phyloP scores from a whole-genome alignment of 1,284 basidiomycete species.

The Polyporus tsugae region DNA sequence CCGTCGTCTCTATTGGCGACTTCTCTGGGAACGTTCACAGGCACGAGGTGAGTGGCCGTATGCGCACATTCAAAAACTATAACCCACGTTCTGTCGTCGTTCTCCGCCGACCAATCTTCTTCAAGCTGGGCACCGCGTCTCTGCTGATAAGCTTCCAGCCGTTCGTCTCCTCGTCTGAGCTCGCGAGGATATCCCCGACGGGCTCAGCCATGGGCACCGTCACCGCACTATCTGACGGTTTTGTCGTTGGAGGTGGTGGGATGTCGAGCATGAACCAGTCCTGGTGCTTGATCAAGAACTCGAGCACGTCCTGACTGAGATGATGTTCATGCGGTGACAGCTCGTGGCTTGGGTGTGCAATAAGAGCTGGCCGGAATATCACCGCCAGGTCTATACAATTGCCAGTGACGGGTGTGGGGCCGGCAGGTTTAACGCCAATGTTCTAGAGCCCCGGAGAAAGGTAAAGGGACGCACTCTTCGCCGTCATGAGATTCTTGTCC shows the following conservation, averaged over 20 bases:
- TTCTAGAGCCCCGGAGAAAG: neutral
- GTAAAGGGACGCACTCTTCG: conserved; percentile 73
- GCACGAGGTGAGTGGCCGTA: neutral
- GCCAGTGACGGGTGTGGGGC: neutral
- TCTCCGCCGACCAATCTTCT: conserved; percentile 57
- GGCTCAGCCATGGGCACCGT: conserved; percentile 45
- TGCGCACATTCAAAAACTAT: neutral
- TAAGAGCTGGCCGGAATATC: conserved; percentile 92
- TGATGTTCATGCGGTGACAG: conserved; percentile 85
- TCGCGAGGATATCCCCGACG: conserved; percentile 45
- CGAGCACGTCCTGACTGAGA: conserved; percentile 89
- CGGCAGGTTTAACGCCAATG: neutral
- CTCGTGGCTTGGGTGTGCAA: conserved; percentile 89
- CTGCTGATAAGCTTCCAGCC: conserved; percentile 48
- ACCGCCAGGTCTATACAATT: conserved; percentile 82
- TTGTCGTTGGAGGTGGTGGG: conserved; percentile 64
- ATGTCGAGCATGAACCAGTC: conserved; percentile 88
- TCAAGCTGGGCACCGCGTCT: conserved; percentile 34
- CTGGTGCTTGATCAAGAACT: conserved; percentile 93
- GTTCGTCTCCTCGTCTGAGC: conserved; percentile 61
- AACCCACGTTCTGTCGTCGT: conserved; percentile 63
- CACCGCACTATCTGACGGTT: conserved; percentile 38
- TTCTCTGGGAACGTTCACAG: conserved; percentile 26
- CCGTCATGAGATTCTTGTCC: conserved; percentile 95
- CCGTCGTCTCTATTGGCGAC: conserved; percentile 34